Evolutionary conservation across 108 stramenopile species (phyloP), one percentile per base, ranked within the genome.

Genomic region (Aureococcus anophagefferens): DNA sequence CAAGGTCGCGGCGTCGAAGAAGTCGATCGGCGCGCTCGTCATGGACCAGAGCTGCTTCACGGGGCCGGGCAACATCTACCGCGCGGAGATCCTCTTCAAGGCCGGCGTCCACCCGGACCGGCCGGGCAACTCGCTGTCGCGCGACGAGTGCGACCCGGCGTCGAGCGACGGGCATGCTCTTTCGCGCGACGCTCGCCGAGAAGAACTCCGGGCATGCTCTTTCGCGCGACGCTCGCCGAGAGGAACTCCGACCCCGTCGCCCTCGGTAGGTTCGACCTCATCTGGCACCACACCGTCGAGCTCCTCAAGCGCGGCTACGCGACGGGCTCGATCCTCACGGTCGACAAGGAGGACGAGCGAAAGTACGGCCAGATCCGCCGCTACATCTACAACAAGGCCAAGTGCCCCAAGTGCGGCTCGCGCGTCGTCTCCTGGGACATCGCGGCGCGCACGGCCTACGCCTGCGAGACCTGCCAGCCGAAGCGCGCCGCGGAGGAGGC

Each of bases 51-150:
- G 72, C n/a, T 85, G 69, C 72, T 86, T 90, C 69, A 62, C 81
- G 14, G 89, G 89, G 30, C 84, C 87, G 0, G 89, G 89, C 16
- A 90, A 90, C 71, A 90, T 90, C 62, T 88, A 88, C 68, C 83
- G 89, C 35, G 87, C 87, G 17, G 89, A 88, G 64, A 85, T 90
- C n/a, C 81, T 88, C 21, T 90, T 87, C 79, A 75, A 69, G 33
- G 34, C 32, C 3, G 84, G 86, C 11, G 72, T 90, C 13, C 85
- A 90, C 71, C 89, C 89, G 9, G 81, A 85, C 33, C 73, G 59
- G 13, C 68, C 46, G 4, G 89, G 86, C 5, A 65, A 33, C 32
- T 45, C 63, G 18, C 44, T 90, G 36, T 68, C 84, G 35, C 72
- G 81, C 17, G 44, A 34, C 18, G 70, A 84, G 32, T 89, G 86